phyloP scores from a whole-genome alignment of 306 rosid genomes.

The Cicer cuneatum region DNA sequence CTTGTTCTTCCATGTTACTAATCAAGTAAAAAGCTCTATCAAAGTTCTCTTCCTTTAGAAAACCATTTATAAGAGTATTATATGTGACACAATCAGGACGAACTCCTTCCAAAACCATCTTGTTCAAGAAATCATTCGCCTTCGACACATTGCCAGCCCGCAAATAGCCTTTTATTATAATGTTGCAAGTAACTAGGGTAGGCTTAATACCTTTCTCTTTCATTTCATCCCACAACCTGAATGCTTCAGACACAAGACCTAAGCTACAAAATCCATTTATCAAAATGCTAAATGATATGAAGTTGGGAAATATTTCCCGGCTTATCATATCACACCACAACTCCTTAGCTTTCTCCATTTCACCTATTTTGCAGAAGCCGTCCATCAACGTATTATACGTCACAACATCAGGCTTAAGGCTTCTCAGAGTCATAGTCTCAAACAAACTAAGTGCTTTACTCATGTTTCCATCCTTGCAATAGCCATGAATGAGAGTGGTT shows the following conservation, averaged over 20 bases:
- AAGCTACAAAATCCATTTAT: constrained; percentile 80
- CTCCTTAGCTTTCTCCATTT: constrained; percentile 75
- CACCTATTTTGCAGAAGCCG: constrained; percentile 89
- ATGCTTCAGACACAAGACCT: constrained; percentile 70
- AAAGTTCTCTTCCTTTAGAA: constrained; percentile 71
- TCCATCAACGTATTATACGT: constrained; percentile 81
- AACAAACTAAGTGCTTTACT: constrained; percentile 63
- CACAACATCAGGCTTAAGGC: constrained; percentile 84
- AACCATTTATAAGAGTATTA: constrained; percentile 83
- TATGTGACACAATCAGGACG: constrained; percentile 77
- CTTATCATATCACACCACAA: constrained; percentile 75
- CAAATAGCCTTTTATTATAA: constrained; percentile 78
- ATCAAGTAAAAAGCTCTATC: constrained; percentile 67
- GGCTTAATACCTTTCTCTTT: constrained; percentile 74
- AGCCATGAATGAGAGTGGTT: constrained; percentile 87
- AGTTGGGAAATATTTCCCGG: constrained; percentile 62
- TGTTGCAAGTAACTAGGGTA: constrained; percentile 72
- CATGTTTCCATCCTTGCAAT: constrained; percentile 82
- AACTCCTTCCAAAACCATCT: constrained; percentile 71
- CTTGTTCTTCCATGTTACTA: constrained; percentile 72
- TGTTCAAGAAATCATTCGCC: constrained; percentile 65
- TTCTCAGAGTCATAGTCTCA: constrained; percentile 60
- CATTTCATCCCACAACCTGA: constrained; percentile 84
- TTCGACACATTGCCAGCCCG: constrained; percentile 62
- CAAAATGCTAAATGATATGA: constrained; percentile 72